Percentiles rank a stretch among this genome's conserved stretches.
These are phyloP conservation scores for Spathaspora hagerdaliae DNA, from an alignment of 805 yeast species.

Conservation along the genomic window DNA sequence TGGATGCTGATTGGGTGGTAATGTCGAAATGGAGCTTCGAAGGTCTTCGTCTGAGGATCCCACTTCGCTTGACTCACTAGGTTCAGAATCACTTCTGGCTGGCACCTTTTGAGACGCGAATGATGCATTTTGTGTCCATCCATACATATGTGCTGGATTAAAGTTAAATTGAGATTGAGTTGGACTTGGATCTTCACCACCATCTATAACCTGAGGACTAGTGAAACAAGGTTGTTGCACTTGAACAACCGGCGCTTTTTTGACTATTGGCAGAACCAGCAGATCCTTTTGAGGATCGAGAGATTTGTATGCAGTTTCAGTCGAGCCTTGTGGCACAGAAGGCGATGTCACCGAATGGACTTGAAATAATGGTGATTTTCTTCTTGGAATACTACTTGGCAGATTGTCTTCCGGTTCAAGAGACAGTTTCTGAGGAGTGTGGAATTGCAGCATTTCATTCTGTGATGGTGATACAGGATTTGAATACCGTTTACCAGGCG, in stretches of 20 bases:
- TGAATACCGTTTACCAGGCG: no score
- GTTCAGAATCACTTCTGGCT: background rate
- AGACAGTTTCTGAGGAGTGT: background rate
- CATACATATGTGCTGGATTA: background rate
- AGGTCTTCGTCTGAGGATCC: constrained; percentile 9
- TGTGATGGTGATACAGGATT: background rate
- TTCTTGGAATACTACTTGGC: background rate
- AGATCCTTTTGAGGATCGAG: no score
- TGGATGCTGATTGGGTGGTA: constrained; percentile 20
- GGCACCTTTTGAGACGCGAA: background rate
- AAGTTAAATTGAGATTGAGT: background rate
- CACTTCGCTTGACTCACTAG: constrained; percentile 2
- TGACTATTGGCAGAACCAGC: no score
- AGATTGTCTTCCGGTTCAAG: background rate
- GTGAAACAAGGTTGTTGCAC: no score
- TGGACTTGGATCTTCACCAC: background rate
- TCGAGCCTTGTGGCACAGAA: no score
- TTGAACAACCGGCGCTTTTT: no score
- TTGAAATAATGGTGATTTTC: background rate
- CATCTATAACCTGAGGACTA: no score
- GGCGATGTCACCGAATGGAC: background rate
- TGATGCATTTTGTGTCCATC: background rate
- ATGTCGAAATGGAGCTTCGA: constrained; percentile 3
- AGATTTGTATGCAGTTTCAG: no score
- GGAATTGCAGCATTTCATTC: background rate